Conservation (phyloP, 2,329 filamentous ascomycete genomes). For the Aureobasidium sp. region DNA sequence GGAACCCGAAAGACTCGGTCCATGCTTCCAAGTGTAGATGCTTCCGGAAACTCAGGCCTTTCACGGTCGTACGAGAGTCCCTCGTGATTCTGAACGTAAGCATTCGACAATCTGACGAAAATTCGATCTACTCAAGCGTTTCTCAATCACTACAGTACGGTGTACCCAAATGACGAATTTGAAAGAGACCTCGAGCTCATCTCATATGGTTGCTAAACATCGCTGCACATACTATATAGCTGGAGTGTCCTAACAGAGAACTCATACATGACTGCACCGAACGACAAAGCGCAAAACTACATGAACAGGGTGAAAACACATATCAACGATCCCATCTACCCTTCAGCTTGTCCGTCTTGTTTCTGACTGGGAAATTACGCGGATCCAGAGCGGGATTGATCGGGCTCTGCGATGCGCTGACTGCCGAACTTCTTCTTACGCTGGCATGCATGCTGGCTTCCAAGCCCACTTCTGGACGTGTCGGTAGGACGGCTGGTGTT, state of each 20-base stretch:
- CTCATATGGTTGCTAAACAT: not conserved
- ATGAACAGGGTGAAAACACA: not conserved
- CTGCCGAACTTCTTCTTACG: no score
- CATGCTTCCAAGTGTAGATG: not conserved
- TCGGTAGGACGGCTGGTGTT: no score
- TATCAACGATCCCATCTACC: not conserved
- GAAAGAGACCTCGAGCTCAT: not conserved
- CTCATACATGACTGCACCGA: not conserved
- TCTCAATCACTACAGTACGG: no score
- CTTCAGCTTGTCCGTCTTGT: not conserved
- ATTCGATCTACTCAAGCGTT: not conserved
- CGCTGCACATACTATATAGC: not conserved
- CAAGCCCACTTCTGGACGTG: no score
- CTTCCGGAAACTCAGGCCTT: not conserved
- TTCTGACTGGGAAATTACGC: no score
- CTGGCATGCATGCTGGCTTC: no score
- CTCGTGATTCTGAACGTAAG: not conserved
- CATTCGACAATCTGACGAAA: not conserved
- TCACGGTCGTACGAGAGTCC: not conserved
- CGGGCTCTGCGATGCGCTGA: no score
- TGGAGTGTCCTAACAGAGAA: not conserved
- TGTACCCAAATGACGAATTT: not conserved
- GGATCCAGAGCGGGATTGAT: no score
- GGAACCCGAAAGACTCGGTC: not conserved
- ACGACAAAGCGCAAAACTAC: not conserved